Evolutionary conservation across 139 green algal genomes (phyloP).

Genomic region (Edaphochlamys debaryana): DNA sequence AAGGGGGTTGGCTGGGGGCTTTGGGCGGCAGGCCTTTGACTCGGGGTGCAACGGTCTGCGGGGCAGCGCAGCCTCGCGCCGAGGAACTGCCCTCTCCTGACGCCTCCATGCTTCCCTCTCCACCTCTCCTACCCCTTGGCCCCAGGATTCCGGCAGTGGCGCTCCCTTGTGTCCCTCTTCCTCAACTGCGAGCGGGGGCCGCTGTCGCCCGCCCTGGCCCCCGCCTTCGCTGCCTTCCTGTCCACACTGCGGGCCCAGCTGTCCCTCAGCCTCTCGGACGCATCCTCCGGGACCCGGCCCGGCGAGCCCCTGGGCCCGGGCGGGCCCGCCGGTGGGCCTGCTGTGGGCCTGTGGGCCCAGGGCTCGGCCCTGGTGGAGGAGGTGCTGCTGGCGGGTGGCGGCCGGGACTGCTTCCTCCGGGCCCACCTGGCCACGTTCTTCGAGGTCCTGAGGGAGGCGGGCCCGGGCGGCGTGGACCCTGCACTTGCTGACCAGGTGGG

Average conservation of each 20-base stretch:
- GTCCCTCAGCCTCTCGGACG: constrained; percentile 12
- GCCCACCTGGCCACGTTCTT: constrained; percentile 59
- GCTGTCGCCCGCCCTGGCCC: neutral
- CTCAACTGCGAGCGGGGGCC: constrained; percentile 70
- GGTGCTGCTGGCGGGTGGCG: constrained; percentile 52
- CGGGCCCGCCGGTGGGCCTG: too few relatives aligned
- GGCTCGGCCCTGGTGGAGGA: constrained; percentile 58
- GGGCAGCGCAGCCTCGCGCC: too few relatives aligned
- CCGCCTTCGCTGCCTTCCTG: constrained; percentile 54
- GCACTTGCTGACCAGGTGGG: neutral
- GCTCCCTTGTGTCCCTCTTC: constrained; percentile 73
- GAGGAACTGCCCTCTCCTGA: too few relatives aligned
- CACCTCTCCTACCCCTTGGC: neutral
- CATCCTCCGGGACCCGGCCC: neutral
- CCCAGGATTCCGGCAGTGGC: constrained; percentile 79
- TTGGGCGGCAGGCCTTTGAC: neutral
- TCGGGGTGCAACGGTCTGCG: too few relatives aligned
- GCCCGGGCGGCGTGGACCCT: neutral
- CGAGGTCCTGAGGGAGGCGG: neutral
- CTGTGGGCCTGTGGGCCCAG: too few relatives aligned
- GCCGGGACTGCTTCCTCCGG: constrained; percentile 66
- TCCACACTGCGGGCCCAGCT: constrained; percentile 63
- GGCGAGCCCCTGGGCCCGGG: too few relatives aligned
- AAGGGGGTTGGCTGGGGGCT: neutral
- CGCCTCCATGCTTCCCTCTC: too few relatives aligned